phyloP scores from a whole-genome alignment of 169 alveolate species.

The Plasmodium blacklocki region DNA sequence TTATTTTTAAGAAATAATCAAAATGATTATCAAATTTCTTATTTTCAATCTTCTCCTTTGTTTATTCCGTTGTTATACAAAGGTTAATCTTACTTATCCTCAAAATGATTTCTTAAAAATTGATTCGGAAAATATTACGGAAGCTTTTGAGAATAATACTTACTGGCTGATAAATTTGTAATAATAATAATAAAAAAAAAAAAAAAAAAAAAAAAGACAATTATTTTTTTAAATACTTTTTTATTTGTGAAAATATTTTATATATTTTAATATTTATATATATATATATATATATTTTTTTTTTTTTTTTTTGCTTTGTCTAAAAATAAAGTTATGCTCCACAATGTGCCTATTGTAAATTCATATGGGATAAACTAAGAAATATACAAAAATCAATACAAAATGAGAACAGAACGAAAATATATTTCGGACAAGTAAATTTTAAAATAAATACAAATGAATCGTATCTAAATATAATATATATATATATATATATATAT shows the following conservation, averaged over 20 bases:
- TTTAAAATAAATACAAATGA: constrained; percentile 4
- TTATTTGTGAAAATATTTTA: constrained; percentile 1
- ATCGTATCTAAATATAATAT: not conserved
- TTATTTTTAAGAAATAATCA: not conserved
- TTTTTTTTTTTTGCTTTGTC: not conserved
- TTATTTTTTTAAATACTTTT: not conserved
- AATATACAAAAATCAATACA: constrained; percentile 35
- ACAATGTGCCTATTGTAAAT: constrained; percentile 45
- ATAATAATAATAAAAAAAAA: constrained; percentile 18
- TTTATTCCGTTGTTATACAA: constrained; percentile 11
- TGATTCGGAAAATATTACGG: constrained; percentile 16
- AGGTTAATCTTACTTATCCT: constrained; percentile 19
- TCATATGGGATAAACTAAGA: constrained; percentile 39
- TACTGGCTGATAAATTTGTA: constrained; percentile 65
- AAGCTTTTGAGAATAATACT: constrained; percentile 14
- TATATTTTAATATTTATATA: not conserved
- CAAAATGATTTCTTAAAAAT: constrained; percentile 38
- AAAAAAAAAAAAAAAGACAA: constrained; percentile 4
- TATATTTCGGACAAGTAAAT: constrained; percentile 52
- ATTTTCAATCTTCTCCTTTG: constrained; percentile 6
- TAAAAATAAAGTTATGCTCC: constrained; percentile 42
- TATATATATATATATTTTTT: not conserved
- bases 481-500: constrained; percentile 6
- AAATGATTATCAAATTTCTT: constrained; percentile 19
- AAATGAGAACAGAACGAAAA: constrained; percentile 36